Evolutionary conservation across 768 basidiomycete species (phyloP).

Genomic region (Coprinopsis cinerea): DNA sequence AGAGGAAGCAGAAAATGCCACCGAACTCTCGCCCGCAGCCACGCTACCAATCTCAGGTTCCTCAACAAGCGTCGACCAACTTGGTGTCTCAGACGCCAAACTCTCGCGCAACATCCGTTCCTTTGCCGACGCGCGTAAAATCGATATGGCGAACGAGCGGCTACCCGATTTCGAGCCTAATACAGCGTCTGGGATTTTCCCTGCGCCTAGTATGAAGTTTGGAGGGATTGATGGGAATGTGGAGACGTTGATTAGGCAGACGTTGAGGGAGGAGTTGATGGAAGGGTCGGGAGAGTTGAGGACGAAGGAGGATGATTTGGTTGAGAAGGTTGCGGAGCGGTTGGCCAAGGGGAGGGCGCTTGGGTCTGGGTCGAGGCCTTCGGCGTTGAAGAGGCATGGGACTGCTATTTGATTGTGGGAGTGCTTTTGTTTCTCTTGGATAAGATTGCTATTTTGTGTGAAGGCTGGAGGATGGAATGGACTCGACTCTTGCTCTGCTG

Average conservation of each 20-base stretch:
- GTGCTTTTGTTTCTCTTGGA: too few relatives aligned
- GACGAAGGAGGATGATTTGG: constrained; percentile 32
- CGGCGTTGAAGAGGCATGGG: constrained; percentile 58
- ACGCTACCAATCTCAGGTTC: constrained; percentile 11
- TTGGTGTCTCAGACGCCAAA: constrained; percentile 56
- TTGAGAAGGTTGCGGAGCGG: constrained; percentile 42
- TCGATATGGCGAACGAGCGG: constrained; percentile 71
- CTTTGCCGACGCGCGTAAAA: constrained; percentile 75
- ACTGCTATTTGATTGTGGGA: constrained; percentile 28
- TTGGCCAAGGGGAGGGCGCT: constrained; percentile 46
- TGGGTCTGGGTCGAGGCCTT: constrained; percentile 33
- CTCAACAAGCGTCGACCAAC: constrained; percentile 43
- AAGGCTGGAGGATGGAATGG: too few relatives aligned
- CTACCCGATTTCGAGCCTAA: constrained; percentile 50
- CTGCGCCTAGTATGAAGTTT: constrained; percentile 53
- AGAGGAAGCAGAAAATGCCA: constrained; percentile 74
- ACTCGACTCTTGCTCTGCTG: too few relatives aligned
- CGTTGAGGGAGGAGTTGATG: constrained; percentile 48
- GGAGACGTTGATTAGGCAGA: constrained; percentile 60
- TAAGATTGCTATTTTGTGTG: too few relatives aligned
- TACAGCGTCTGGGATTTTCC: constrained; percentile 36
- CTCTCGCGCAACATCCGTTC: constrained; percentile 57
- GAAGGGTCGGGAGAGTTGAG: constrained; percentile 18
- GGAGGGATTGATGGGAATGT: constrained; percentile 41
- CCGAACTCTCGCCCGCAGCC: constrained; percentile 50